Percentiles rank a stretch among this genome's conserved stretches.
phyloP scores from a whole-genome alignment of 805 yeast species.

The Tanozyma kutaoensis region DNA sequence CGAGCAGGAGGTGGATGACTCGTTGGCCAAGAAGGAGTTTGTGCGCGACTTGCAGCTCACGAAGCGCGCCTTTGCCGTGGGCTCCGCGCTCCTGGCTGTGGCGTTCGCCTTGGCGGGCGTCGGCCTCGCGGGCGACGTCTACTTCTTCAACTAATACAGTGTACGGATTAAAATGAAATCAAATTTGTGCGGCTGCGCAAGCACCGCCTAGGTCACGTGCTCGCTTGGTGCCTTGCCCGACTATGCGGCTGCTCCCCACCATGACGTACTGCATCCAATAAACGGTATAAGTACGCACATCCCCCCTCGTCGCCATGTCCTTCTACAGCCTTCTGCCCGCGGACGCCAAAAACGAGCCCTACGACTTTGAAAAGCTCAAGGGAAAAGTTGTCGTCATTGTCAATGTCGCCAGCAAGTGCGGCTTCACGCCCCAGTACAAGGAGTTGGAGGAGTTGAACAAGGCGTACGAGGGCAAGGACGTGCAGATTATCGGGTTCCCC shows the following conservation, averaged over 20 bases:
- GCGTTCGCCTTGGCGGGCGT: conserved; percentile 36
- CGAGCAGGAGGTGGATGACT: conserved; percentile 28
- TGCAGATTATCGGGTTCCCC: conserved; percentile 29
- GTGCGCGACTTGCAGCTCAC: conserved; percentile 17
- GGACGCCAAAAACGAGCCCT: conserved; percentile 47
- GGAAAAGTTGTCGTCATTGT: conserved; percentile 78
- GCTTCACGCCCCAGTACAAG: conserved; percentile 29
- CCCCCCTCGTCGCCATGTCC: too few species aligned
- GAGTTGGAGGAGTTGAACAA: conserved; percentile 29
- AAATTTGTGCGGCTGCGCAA: too few species aligned
- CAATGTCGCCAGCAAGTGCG: conserved; percentile 80
- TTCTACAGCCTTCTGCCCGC: conserved; percentile 60
- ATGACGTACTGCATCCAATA: too few species aligned
- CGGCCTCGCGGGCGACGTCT: conserved; percentile 45
- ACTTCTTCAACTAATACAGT: too few species aligned
- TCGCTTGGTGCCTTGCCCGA: too few species aligned
- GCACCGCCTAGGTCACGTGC: too few species aligned
- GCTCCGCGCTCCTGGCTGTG: conserved; percentile 27
- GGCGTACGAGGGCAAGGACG: conserved; percentile 21
- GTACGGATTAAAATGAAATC: too few species aligned
- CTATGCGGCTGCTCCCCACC: too few species aligned
- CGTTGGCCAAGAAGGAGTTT: conserved; percentile 26
- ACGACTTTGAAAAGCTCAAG: conserved; percentile 44
- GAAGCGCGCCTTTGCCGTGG: conserved; percentile 22
- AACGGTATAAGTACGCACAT: too few species aligned